phyloP scores from a whole-genome alignment of 1,284 basidiomycete genomes.

The Moesziomyces antarcticus region DNA sequence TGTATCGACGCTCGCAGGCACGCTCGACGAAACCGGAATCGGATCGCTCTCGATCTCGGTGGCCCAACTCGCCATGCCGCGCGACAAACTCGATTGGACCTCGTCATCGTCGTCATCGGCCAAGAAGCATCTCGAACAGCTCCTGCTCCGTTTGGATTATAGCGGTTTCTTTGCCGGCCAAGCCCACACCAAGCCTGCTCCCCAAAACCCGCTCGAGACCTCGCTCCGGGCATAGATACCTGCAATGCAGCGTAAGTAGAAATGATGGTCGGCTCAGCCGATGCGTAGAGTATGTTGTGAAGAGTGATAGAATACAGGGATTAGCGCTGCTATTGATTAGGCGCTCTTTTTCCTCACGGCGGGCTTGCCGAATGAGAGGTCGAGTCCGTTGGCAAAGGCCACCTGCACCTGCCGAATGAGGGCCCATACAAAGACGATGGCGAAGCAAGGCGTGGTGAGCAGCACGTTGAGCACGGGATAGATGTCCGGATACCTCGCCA shows the following conservation, averaged over 20 bases:
- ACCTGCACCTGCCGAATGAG: constrained; percentile 64
- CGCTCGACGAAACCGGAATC: constrained; percentile 26
- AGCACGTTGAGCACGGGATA: constrained; percentile 86
- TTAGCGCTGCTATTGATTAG: not conserved
- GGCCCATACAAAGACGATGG: constrained; percentile 71
- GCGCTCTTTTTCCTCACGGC: not conserved
- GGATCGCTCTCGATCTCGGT: constrained; percentile 30
- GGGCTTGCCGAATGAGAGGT: constrained; percentile 10
- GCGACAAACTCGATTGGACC: constrained; percentile 3
- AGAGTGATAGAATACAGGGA: not conserved
- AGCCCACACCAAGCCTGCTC: constrained; percentile 15
- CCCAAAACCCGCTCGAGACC: constrained; percentile 11
- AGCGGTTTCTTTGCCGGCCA: constrained; percentile 77
- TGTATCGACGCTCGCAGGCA: not conserved
- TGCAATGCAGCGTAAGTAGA: not conserved
- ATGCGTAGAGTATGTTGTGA: not conserved
- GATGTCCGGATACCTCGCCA: constrained; percentile 84
- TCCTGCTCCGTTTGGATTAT: constrained; percentile 84
- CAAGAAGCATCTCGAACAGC: constrained; percentile 82
- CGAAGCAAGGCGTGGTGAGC: constrained; percentile 82
- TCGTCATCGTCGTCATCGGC: constrained; percentile 67
- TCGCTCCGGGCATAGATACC: not conserved
- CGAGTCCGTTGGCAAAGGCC: constrained; percentile 58
- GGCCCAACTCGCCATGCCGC: constrained; percentile 16
- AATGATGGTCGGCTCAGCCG: not conserved